These are phyloP conservation scores for Teunomyces pallodes DNA, from an alignment of 805 yeast species.

Conservation along the genomic window DNA sequence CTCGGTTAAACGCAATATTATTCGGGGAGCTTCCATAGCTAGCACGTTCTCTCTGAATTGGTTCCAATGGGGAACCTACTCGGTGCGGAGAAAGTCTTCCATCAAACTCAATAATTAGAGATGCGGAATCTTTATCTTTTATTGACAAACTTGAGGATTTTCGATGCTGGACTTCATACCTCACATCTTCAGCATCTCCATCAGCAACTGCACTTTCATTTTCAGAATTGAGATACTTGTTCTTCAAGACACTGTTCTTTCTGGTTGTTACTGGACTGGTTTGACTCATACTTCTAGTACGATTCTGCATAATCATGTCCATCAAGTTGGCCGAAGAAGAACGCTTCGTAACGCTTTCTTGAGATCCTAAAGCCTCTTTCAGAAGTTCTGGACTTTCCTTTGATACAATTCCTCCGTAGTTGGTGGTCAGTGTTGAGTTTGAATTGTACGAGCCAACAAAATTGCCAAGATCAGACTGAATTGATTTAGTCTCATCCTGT, in stretches of 20 bases:
- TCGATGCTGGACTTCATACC: neutral
- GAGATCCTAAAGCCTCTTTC: constrained; percentile 5
- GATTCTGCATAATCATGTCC: constrained; percentile 20
- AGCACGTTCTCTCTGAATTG: neutral
- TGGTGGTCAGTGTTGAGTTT: constrained; percentile 39
- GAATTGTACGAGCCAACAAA: constrained; percentile 42
- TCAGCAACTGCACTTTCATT: constrained; percentile 23
- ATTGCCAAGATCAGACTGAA: constrained; percentile 38
- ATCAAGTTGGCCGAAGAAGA: constrained; percentile 18
- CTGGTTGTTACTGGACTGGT: constrained; percentile 14
- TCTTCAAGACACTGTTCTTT: constrained; percentile 4
- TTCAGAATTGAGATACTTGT: constrained; percentile 9
- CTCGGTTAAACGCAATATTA: neutral
- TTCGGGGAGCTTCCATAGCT: constrained; percentile 5
- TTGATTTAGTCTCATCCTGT: constrained; percentile 22
- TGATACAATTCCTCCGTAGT: constrained; percentile 23
- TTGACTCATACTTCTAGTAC: constrained; percentile 16
- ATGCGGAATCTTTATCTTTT: neutral
- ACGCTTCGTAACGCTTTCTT: constrained; percentile 12
- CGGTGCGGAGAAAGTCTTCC: constrained; percentile 6
- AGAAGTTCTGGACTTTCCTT: neutral
- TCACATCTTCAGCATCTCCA: constrained; percentile 17
- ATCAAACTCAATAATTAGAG: constrained; percentile 2
- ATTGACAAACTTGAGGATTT: neutral
- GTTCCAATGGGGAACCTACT: constrained; percentile 7